Evolutionary conservation across 257 asterid species (phyloP).

Genomic region (Penstemon newberryi): DNA sequence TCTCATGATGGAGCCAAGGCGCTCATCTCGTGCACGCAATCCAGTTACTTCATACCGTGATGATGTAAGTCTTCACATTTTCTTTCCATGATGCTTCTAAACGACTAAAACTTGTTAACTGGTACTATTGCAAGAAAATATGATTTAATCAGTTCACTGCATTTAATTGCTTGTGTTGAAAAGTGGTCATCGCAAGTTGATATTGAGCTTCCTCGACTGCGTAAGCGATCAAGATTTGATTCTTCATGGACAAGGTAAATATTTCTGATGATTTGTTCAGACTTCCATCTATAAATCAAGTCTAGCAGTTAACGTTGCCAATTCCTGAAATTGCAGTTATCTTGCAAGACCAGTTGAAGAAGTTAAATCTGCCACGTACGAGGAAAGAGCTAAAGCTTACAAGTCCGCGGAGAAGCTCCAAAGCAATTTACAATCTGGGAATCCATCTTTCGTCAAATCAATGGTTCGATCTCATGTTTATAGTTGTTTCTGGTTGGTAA

Average conservation of each 20-base stretch:
- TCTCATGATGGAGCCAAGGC: constrained; percentile 67
- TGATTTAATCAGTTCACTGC: background rate
- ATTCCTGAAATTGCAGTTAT: constrained; percentile 47
- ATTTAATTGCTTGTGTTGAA: constrained; percentile 4
- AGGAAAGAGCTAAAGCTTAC: constrained; percentile 55
- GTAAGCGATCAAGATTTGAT: constrained; percentile 48
- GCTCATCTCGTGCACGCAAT: constrained; percentile 77
- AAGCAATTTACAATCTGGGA: constrained; percentile 51
- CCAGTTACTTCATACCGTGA: constrained; percentile 65
- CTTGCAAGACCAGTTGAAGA: constrained; percentile 83
- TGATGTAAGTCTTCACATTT: constrained; percentile 51
- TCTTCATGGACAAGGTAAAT: constrained; percentile 78
- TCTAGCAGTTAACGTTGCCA: constrained; percentile 16
- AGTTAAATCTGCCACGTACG: constrained; percentile 61
- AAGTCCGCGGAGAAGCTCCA: constrained; percentile 68
- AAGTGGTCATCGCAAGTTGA: constrained; percentile 43
- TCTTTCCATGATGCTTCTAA: constrained; percentile 1
- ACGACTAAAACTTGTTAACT: background rate
- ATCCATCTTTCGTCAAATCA: constrained; percentile 75
- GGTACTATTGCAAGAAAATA: background rate
- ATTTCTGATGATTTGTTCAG: background rate
- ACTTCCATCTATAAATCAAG: background rate
- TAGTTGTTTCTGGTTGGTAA: constrained; percentile 95
- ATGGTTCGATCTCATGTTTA: constrained; percentile 95
- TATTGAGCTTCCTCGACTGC: constrained; percentile 46